Percentiles rank a stretch among this genome's conserved stretches.
phyloP scores from a whole-genome alignment of 192 early-diverging fungal genomes.

The Geranomyces variabilis region DNA sequence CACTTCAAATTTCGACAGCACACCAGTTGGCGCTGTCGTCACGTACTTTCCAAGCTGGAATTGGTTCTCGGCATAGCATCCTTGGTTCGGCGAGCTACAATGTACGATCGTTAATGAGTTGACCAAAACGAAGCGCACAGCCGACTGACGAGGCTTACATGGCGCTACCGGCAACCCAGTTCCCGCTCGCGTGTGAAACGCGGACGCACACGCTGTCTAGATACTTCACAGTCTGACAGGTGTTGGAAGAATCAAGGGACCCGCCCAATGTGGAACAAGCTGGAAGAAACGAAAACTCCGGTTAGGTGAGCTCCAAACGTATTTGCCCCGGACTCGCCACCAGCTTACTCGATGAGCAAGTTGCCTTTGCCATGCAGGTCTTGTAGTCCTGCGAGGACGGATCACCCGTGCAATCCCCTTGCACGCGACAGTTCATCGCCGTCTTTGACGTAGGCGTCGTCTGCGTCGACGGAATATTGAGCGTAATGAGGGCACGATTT shows the following conservation, averaged over 20 bases:
- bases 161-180: neutral
- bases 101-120: too few species aligned
- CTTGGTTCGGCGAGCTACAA: neutral
- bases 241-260: neutral
- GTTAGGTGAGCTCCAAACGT: neutral
- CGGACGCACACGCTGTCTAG: slow-evolving; percentile 6
- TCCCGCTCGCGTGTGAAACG: neutral
- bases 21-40: neutral
- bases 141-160: neutral
- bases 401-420: neutral
- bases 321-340: neutral
- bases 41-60: neutral
- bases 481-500: neutral
- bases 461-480: neutral
- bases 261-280: neutral
- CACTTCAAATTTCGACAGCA: neutral
- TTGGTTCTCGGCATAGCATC: neutral
- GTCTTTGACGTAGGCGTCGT: neutral
- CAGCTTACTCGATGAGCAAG: neutral
- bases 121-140: too few species aligned
- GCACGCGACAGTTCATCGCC: neutral
- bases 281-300: neutral
- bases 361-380: neutral
- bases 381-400: neutral
- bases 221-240: neutral